Base-by-base conservation (phyloP, 2,329 filamentous ascomycete genomes). In the Aspergillus chevalieri region DNA sequence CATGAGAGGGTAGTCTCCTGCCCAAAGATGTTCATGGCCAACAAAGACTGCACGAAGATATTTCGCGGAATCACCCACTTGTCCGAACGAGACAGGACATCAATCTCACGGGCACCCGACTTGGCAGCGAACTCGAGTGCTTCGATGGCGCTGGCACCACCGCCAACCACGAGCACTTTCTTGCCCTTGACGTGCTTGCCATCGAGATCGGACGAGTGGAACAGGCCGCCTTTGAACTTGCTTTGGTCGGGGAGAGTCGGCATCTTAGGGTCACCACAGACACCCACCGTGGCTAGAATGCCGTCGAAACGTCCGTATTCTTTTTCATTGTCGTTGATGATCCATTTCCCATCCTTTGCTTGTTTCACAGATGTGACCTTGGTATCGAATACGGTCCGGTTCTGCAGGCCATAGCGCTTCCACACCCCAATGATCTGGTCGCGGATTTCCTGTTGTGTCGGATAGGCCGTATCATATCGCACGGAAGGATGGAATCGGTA, bases 31-130 rank as follows among this genome's bases (percentile, higher is more conserved):
- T 94, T 94, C 59, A 89, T 72, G 2, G 86, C 80, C 1, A 95
- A 78, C 1, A 94, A 74, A 1, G 80, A 75, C 63, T 94, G 84
- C 46, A 93, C 76, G 41, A 93, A 44, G 0, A 87, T 74, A 56
- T 94, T 93, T 7, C 89, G 80, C 0, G 89, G 89, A 47, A 92
- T 91, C 54, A 93, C 88, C 88, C 87, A 92, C 66, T 92, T 93
- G 59, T 92, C 87, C 12, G 83, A 87, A 19, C 89, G 79, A 0
- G 88, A 82, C 8, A 94, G 78, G 26, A 94, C 83, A 49, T 83
- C 84, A 0, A 85, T 84, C 60, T 88, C 82, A 6, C 74, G 72
- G 0, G 87, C 88, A 3, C 82, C 77, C 39, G 82, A 79, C 10
- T 80, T 73, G 9, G 84, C 79, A 1, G 87, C 87, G 58, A 89